These are phyloP conservation scores for Epicoccum nigrum DNA, from an alignment of 2,329 filamentous ascomycete genomes.

Conservation along the genomic window DNA sequence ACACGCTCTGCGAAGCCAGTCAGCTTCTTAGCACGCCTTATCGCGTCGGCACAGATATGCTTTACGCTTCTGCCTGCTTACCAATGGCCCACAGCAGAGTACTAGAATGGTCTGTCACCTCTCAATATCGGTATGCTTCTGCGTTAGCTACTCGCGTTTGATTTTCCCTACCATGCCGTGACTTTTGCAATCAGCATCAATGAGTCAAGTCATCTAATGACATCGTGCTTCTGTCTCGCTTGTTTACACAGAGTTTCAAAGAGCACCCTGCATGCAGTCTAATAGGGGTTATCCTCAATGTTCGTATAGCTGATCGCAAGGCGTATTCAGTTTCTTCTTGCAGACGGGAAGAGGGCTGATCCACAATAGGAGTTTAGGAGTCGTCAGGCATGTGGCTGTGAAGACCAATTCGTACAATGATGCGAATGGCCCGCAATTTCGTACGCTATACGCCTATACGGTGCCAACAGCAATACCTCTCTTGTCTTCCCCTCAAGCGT, in stretches of 20 bases:
- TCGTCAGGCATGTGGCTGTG: slow-evolving; percentile 42
- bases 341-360: slow-evolving; percentile 14
- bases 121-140: slow-evolving; percentile 13
- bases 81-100: slow-evolving; percentile 6
- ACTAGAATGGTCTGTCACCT: slow-evolving; percentile 12
- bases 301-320: slow-evolving; percentile 7
- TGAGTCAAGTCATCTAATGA: no score
- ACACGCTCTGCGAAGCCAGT: slow-evolving; percentile 12
- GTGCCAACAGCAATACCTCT: slow-evolving; percentile 11
- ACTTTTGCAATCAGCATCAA: background rate
- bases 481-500: slow-evolving; percentile 10
- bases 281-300: slow-evolving; percentile 1
- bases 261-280: slow-evolving; percentile 1
- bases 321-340: slow-evolving; percentile 11
- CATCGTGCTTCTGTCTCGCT: no score
- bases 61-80: slow-evolving; percentile 8
- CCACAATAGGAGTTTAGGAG: slow-evolving; percentile 6
- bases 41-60: slow-evolving; percentile 1
- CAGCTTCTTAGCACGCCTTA: slow-evolving; percentile 7
- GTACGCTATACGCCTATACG: slow-evolving; percentile 25
- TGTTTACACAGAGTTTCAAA: background rate
- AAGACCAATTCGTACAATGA: slow-evolving; percentile 27
- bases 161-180: background rate
- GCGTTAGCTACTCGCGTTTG: slow-evolving; percentile 9
- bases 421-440: slow-evolving; percentile 32